Evolutionary conservation across 441 rosid species (phyloP), one percentile per base, ranked within the genome.

Genomic region (Populus hybrid): DNA sequence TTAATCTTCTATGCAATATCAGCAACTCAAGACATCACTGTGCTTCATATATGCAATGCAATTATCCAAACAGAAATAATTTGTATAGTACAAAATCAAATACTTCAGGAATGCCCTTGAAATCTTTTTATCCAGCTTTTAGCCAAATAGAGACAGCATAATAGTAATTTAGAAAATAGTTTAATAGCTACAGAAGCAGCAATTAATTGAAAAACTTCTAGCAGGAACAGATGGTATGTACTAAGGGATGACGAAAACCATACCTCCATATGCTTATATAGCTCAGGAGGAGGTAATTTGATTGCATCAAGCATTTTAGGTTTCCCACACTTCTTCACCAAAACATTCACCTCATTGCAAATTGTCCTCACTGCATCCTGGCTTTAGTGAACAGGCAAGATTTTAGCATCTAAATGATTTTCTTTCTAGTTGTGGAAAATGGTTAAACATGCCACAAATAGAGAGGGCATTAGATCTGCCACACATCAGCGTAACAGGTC

Each of bases 291-390:
- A 75, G 98, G 98, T 78, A 94, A 84, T 83, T 90, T 96, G 83
- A 96, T 91, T 61, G 97, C 97, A 73, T 93, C 98, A 75, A 88
- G 73, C 98, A 96, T 90, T 88, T 96, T 96, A 67, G 92, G 91
- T 83, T 96, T 96, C 69, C 98, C 99, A 80, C 93, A 85, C 84
- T 84, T 89, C 84, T 85, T 86, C 75, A 87, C 96, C 82, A 96
- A 86, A 78, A 88, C 88, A 24, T 88, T 92, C 83, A 91, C 91
- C 81, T 90, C 93, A 65, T 72, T 82, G 84, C 98, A 94, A 78
- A 95, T 96, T 77, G 83, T 90, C 79, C 84, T 82, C 78, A 96
- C 97, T 38, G 97, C 99, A 81, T 91, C 97, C 99, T 96, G 93
- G 81, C 78, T 83, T 83, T 72, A 82, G 70, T 50, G 34, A 86